Base-by-base conservation (phyloP, 805 yeast species). In the Saturnispora gosingensis region DNA sequence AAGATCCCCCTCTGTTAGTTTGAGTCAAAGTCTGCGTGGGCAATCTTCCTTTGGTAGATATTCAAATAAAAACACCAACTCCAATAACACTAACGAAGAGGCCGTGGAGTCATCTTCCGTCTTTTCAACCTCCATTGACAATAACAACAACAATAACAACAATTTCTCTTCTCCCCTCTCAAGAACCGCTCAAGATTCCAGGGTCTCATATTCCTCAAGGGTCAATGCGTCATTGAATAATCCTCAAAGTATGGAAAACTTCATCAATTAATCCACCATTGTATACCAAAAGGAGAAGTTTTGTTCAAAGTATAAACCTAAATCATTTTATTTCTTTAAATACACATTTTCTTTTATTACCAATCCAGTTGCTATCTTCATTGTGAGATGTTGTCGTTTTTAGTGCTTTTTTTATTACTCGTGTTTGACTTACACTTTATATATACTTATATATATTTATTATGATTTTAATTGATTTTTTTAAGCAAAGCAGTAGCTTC, bases 131-230 rank as follows among this genome's bases (percentile, higher is more conserved):
- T 27, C 53, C 46, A 63, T 45, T 18, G 39, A 38, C 4, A 48
- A 49, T 36, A 43, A n/a, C 13, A 24, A 30, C 25, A 45, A 45
- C 18, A 28, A n/a, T n/a, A n/a, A 13, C 15, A 45, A 25, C 27
- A 28, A n/a, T 15, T 52, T 48, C 59, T 11, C 51, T 48, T 52
- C 49, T 10, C 45, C 56, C 54, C 52, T 42, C 50, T 56, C 51
- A 52, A 54, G 50, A 49, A 30, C 54, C 4, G 20, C 43, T 45
- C 45, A 46, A 54, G 52, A 46, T 52, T 56, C 61, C 68, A 55
- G 67, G 70, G 36, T 59, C 65, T 32, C 48, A 48, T 53, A 53
- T 57, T 53, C 58, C 48, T 40, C 52, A 51, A 49, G 53, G 60
- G 55, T 47, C 36, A 39, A 16, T 46, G 25, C 34, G 11, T 24